Evolutionary conservation across 331 rosid species (phyloP), one percentile per base, ranked within the genome.

Genomic region (Dryas integrifolia): DNA sequence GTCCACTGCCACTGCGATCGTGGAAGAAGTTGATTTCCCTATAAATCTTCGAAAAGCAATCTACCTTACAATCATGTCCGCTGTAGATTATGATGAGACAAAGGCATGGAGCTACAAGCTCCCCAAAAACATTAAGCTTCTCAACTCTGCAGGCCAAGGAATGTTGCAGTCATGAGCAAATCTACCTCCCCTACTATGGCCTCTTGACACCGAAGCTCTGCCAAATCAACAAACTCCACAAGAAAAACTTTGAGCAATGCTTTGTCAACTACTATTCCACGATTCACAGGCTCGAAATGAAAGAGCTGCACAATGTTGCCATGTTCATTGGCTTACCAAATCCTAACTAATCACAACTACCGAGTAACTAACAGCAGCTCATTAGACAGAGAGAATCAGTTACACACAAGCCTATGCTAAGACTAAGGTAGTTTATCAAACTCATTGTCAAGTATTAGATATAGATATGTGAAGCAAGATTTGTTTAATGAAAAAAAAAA

Each of bases 161-260:
- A 83, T 94, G 98, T 81, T 94, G 98, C 89, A 94, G 97, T 72
- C 96, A 94, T 84, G 98, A 91, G 83, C 84, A 96, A 84, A 91
- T 97, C 60, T 94, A 94, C 74, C 96, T 88, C 24, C 81, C 96
- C 47, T 91, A 91, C 77, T 94, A 94, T 77, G 98, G 97, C 80
- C 97, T 94, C 63, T 77, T 94, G 65, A 96, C 92, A 41, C 96
- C 86, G 85, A 87, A 96, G 1, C 89, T 94, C 85, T 94, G 97
- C 80, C 82, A 82, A 89, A 90, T 94, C 67, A 94, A 94, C 84
- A 91, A 90, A 80, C 87, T 91, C 16, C 79, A 89, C 76, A 96
- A 89, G 75, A 97, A 94, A 76, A 91, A 94, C 74, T 94, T 94
- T 55, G 98, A 94, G 43, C 91, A 88, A 57, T 89, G 97, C 86